Base-by-base conservation (phyloP, 495 filamentous ascomycete genomes). In the Lophium mytilinum region DNA sequence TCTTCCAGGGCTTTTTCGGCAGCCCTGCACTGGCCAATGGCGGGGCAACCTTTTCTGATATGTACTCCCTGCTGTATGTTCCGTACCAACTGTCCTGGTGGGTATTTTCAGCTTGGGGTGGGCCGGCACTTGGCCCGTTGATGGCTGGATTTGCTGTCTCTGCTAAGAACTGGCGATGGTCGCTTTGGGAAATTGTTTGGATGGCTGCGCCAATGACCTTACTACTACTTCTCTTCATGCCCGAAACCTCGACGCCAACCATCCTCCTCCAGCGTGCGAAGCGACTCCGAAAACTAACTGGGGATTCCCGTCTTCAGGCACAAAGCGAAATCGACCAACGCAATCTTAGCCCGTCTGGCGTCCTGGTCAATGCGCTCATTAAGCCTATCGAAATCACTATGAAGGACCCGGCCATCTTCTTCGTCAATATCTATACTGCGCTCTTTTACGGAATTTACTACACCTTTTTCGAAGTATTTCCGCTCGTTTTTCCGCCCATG, bases 401-500 rank as follows among this genome's bases (percentile, higher is more conserved):
- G 65, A 77, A 76, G 56, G 78, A 84, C 51, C 77, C 79, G 0
- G 76, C 78, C 45, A 73, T 84, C 7, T 63, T 77, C 8, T 83
- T 82, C 71, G 69, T 76, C 0, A 73, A 78, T 60, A 45, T 77
- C 49, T 83, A 82, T 68, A 80, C 77, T 1, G 73, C 75, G 17
- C 71, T 83, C 57, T 74, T 77, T 55, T 80, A 82, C 67, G 78
- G 72, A n/a, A 82, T 81, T 64, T 81, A 78, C 65, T 83, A 82
- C 65, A 75, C 72, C 55, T 82, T 82, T 73, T 83, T 83, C 71
- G 81, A 84, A 61, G 79, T 78, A 57, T 84, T 85, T 71, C 81
- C 82, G 1, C 67, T 84, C 19, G 79, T 85, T 50, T 85, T 81
- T 67, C 73, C 73, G 0, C 72, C 69, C 48, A 70, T 74, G 50